These are phyloP conservation scores for Trichoderma citrinoviride DNA, from an alignment of 2,329 filamentous ascomycete genomes.

Conservation along the genomic window DNA sequence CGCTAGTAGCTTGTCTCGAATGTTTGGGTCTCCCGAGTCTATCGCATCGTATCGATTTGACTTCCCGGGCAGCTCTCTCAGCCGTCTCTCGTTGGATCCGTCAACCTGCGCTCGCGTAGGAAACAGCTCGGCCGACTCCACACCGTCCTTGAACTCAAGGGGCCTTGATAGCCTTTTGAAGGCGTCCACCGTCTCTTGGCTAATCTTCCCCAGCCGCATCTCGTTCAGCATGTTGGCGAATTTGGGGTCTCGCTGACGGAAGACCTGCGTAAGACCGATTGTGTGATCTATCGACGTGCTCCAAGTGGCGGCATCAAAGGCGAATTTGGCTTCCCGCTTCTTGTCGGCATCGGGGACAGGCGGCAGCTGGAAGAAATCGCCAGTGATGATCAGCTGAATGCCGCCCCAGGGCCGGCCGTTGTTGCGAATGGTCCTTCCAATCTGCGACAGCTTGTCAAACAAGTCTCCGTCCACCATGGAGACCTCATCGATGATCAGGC, in stretches of 20 bases:
- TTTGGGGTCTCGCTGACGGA: slow-evolving; percentile 84
- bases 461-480: slow-evolving; percentile 98
- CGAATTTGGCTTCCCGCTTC: slow-evolving; percentile 71
- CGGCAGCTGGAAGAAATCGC: slow-evolving; percentile 96
- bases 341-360: slow-evolving; percentile 79
- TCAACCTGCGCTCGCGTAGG: slow-evolving; percentile 90
- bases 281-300: slow-evolving; percentile 90
- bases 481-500: slow-evolving; percentile 88
- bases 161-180: slow-evolving; percentile 74
- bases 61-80: slow-evolving; percentile 69
- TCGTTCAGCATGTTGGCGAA: slow-evolving; percentile 97
- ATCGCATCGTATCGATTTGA: slow-evolving; percentile 65
- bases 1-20: slow-evolving; percentile 73
- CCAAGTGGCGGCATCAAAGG: slow-evolving; percentile 92
- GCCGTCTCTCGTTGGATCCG: slow-evolving; percentile 71
- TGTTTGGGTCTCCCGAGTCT: slow-evolving; percentile 69
- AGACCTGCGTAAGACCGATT: slow-evolving; percentile 91
- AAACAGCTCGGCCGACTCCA: slow-evolving; percentile 78
- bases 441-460: slow-evolving; percentile 91
- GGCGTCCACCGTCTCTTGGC: slow-evolving; percentile 67
- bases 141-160: slow-evolving; percentile 69
- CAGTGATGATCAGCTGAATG: slow-evolving; percentile 92
- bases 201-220: slow-evolving; percentile 86
- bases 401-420: slow-evolving; percentile 93
- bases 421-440: slow-evolving; percentile 81